Base-by-base conservation (phyloP, 306 rosid genomes). In the Rosa multiflora region DNA sequence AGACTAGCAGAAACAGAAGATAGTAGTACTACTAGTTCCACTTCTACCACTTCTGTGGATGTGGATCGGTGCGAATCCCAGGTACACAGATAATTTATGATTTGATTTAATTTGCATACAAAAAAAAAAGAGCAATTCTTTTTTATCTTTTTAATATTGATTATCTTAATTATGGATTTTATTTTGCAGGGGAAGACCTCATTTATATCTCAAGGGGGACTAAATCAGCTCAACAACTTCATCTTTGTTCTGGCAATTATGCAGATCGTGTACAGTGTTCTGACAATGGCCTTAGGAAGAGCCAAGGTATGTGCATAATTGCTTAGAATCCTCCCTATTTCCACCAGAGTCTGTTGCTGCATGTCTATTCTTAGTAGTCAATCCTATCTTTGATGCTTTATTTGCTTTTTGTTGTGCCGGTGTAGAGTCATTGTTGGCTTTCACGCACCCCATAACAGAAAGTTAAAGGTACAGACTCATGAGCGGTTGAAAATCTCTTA, bases 231-330 rank as follows among this genome's bases (percentile, higher is more conserved):
- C 67, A 89, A 85, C 82, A 75, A 78, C 67, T 89, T 89, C 83
- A 76, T 89, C 26, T 85, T 89, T 70, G 88, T 82, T 26, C 74
- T 89, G 47, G 91, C 93, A 47, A 75, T 84, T n/a, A 87, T 87
- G 89, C 93, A 89, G 80, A 87, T 89, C 39, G 79, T 85, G 70
- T 87, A 87, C 32, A 80, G 85, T 52, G 78, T 87, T 70, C 89
- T 89, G 75, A 89, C 91, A 70, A 84, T 89, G 91, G 91, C 89
- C 32, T 82, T 89, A 48, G 93, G 89, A 78, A 85, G 81, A 69
- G 89, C 91, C 8, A 87, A 89, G 91, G 93, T 86, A 76, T 12
- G 76, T 20, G 70, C 67, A 61, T 61, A 10, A 23, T 61, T 61
- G 67, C 42, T 29, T 63, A 29, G 68, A 11, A 18, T 62, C 68